phyloP scores from a whole-genome alignment of 1,284 basidiomycete species.

The Microbotryum scabiosae region DNA sequence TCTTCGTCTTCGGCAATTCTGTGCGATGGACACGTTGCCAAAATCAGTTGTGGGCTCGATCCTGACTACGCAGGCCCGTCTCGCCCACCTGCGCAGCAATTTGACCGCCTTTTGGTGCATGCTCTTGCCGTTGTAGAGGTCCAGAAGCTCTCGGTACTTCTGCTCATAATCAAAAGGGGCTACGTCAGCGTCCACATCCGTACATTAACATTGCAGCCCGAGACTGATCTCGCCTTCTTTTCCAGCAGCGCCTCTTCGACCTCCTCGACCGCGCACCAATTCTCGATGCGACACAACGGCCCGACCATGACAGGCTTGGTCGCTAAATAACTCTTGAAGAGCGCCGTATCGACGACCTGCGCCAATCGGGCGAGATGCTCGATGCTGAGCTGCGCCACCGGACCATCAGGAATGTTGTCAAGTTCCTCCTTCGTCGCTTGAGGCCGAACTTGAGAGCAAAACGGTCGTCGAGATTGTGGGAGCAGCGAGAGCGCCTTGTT shows the following conservation, averaged over 20 bases:
- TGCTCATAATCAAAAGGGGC: constrained; percentile 38
- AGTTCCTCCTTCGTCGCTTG: constrained; percentile 49
- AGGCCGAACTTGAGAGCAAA: constrained; percentile 38
- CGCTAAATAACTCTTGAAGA: constrained; percentile 87
- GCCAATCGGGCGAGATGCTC: constrained; percentile 77
- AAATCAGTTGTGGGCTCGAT: background rate
- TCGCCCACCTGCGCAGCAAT: constrained; percentile 67
- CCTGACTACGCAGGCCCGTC: background rate
- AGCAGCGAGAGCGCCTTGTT: constrained; percentile 61
- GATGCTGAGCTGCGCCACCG: constrained; percentile 59
- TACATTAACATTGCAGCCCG: background rate
- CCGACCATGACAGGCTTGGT: constrained; percentile 76
- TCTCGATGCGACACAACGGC: constrained; percentile 78
- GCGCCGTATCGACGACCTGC: constrained; percentile 87
- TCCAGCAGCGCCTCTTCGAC: constrained; percentile 80
- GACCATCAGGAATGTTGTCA: constrained; percentile 61
- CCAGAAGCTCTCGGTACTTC: constrained; percentile 85
- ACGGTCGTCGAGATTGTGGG: constrained; percentile 56
- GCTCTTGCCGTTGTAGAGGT: constrained; percentile 86
- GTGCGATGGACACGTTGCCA: background rate
- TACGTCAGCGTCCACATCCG: too few species aligned
- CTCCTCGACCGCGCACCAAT: constrained; percentile 95
- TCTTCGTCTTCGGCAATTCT: constrained; percentile 72
- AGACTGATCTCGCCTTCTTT: constrained; percentile 53
- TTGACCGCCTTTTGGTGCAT: constrained; percentile 85